Base-by-base conservation (phyloP, 371 early-diverging fungal genomes). In the Choanephora cucurbitarum region DNA sequence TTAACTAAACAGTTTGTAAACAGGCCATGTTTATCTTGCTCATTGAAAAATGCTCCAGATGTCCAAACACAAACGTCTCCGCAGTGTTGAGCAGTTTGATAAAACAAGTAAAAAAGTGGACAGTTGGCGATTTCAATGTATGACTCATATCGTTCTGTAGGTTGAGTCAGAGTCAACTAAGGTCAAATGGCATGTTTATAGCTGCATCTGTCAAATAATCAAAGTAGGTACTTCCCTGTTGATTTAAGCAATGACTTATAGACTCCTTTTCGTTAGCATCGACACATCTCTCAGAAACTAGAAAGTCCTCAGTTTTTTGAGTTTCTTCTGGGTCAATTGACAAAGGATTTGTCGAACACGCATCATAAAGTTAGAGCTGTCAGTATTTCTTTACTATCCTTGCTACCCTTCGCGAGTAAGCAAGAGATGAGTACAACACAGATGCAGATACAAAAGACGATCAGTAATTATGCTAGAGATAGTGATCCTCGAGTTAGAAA, bases 401-500 rank as follows among this genome's bases (percentile, higher is more conserved):
- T 72, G 1, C 49, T 81, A 17, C 75, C 83, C 1, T 80, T 76
- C 33, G 57, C 75, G 0, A 23, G 19, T 7, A 34, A 60, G 17
- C 31, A 57, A n/a, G 62, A 55, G 13, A 19, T 14, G 14, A 48
- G n/a, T 13, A 52, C 66, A 48, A 51, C 65, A 22, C 55, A 62
- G 19, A 62, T 66, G 48, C 58, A 75, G 45, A 49, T 80, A 6
- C 84, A 83, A 40, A 68, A 69, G n/a, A 63, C 80, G 7, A 66
- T 83, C 19, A 80, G 82, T 40, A 74, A 75, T 40, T 81, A 79
- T 58, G 78, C 76, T 9, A 66, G 72, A 6, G 84, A 83, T 43
- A 73, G 71, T 34, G 84, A 83, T 24, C 80, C 80, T 1, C 60
- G 78, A 23, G 84, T 83, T 17, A 50, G 84, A 62, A 81, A 79